Evolutionary conservation across 805 yeast genomes (phyloP), one percentile per base, ranked within the genome.

Genomic region (Diddensiella transvaalensis): DNA sequence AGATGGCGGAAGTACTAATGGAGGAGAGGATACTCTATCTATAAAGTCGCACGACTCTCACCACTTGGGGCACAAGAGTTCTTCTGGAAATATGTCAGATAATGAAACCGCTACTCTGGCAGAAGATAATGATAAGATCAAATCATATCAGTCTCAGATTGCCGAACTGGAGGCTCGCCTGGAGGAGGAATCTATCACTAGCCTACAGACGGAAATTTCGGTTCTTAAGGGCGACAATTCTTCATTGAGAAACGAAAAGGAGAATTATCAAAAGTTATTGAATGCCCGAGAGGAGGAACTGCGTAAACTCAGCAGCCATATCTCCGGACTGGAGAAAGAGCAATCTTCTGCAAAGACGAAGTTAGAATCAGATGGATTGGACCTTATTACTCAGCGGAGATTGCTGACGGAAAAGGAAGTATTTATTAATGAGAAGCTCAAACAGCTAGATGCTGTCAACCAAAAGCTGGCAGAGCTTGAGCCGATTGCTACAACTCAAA

Each of bases 191-290:
- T 44, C 48, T 22, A 29, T 38, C 11, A 46, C 36, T 21, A 33
- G 38, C n/a, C 48, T 57, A 19, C 54, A 54, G 46, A 54, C 60
- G 1, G 55, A 57, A 36, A 38, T 57, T 13, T 51, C 59, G 15
- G 44, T 55, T 22, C 44, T 57, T n/a, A 46, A 45, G 22, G 47
- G 48, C 43, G 60, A 58, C 40, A 55, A 53, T 42, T 22, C 40
- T 4, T 30, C 46, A 2, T 46, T 57, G 23, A 40, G 41, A 29
- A 46, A 46, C 21, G 60, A 56, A 29, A 52, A 46, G 33, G 51
- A 48, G 19, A 46, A 45, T 37, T 48, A 38, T 36, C 51, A 46
- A 29, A 18, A 23, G 3, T 21, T 42, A 8, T 26, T 53, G 22
- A 51, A 52, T 40, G 37, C 40, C 18, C 48, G 49, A 15, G 60